Percentiles rank a stretch among this genome's conserved stretches.
phyloP scores from a whole-genome alignment of 2,329 filamentous ascomycete genomes.

The Triangularia verruculosa region DNA sequence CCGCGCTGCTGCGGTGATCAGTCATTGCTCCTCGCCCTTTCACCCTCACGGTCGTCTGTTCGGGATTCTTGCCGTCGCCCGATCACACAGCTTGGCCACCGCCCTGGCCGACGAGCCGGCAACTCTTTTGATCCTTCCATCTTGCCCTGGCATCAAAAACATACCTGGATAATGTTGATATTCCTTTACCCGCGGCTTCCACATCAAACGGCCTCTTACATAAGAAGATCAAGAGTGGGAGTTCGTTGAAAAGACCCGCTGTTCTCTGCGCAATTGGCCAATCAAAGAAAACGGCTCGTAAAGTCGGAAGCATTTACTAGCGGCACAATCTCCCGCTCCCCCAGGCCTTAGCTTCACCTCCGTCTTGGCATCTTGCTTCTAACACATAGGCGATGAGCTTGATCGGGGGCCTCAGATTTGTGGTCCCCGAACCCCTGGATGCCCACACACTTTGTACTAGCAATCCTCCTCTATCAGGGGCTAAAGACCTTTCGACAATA shows the following conservation, averaged over 20 bases:
- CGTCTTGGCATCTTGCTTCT: not conserved
- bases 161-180: not conserved
- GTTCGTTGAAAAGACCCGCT: not conserved
- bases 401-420: conserved; percentile 2
- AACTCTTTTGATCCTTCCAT: conserved; percentile 5
- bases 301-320: conserved; percentile 4
- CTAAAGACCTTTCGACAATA: not conserved
- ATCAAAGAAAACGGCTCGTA: conserved; percentile 8
- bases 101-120: not conserved
- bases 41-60: not conserved
- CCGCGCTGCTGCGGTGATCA: conserved; percentile 1
- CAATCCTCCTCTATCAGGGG: no score
- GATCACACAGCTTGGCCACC: not conserved
- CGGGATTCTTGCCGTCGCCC: not conserved
- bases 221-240: not conserved
- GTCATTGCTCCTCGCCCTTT: not conserved
- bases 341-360: not conserved
- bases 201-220: not conserved
- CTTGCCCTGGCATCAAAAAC: not conserved
- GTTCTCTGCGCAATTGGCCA: not conserved
- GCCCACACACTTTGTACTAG: no score
- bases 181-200: not conserved
- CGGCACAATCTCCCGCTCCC: conserved; percentile 8
- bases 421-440: not conserved
- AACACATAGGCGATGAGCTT: not conserved